Percentiles rank a stretch among this genome's conserved stretches.
Evolutionary conservation across 352 stramenopile genomes (phyloP).

Genomic region (Phytophthora citricola): DNA sequence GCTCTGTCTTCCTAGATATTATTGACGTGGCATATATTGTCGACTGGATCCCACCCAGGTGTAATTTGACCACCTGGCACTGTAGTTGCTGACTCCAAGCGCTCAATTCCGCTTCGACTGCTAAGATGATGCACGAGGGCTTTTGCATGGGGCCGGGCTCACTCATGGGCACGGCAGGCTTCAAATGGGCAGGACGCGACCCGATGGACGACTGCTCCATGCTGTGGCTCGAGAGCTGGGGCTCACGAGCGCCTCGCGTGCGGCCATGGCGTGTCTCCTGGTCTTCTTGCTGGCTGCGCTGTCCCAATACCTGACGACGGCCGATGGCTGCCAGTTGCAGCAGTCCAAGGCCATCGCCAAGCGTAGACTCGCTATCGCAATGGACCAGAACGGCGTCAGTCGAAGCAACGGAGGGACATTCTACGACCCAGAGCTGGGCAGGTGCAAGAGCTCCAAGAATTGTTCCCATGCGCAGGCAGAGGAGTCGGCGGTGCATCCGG

Average conservation of each 20-base stretch:
- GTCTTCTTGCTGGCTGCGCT: constrained; percentile 68
- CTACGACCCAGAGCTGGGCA: constrained; percentile 47
- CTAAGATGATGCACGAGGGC: constrained; percentile 9
- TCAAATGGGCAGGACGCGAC: constrained; percentile 57
- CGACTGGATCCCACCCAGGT: too few relatives aligned
- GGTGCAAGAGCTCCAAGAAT: constrained; percentile 4
- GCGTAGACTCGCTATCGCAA: constrained; percentile 17
- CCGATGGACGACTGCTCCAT: constrained; percentile 64
- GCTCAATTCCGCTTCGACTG: background rate
- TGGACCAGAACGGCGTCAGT: background rate
- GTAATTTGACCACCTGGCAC: background rate
- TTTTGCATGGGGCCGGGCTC: constrained; percentile 75
- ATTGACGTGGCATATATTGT: too few relatives aligned
- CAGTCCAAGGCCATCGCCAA: constrained; percentile 49
- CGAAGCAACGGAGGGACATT: constrained; percentile 4
- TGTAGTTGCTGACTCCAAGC: background rate
- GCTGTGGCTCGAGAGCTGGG: constrained; percentile 65
- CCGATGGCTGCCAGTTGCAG: constrained; percentile 51
- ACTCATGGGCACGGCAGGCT: constrained; percentile 64
- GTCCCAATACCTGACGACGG: constrained; percentile 64
- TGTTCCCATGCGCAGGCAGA: constrained; percentile 11
- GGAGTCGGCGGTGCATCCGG: constrained; percentile 32
- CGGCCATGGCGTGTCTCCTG: constrained; percentile 44
- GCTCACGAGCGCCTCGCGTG: constrained; percentile 55
- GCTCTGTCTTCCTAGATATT: too few relatives aligned